A percentile compares a stretch with the other conserved stretches of the same genome.
phyloP scores from a whole-genome alignment of 768 basidiomycete species.

The Neoboletus magnificus region DNA sequence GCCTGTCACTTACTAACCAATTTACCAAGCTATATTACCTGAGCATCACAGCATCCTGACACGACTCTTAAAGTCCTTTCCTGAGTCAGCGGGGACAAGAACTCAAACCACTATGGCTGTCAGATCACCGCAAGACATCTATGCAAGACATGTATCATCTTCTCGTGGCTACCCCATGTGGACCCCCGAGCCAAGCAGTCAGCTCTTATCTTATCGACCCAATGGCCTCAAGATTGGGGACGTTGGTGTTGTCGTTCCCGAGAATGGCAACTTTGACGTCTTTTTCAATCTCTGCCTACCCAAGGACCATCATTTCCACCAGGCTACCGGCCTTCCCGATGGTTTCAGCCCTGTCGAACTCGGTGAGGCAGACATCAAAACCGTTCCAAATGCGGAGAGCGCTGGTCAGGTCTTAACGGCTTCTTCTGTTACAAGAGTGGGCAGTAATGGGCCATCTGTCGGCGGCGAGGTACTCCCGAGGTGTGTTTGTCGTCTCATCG shows the following conservation, averaged over 20 bases:
- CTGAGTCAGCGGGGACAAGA: background rate
- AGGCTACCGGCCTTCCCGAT: slow-evolving; percentile 24
- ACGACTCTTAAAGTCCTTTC: background rate
- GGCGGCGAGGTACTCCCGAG: background rate
- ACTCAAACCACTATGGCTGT: slow-evolving; percentile 14
- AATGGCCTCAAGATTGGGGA: slow-evolving; percentile 38
- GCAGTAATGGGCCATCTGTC: background rate
- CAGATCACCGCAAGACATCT: slow-evolving; percentile 24
- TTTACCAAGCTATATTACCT: slow-evolving; percentile 6
- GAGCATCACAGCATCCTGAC: slow-evolving; percentile 12
- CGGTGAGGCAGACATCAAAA: slow-evolving; percentile 15
- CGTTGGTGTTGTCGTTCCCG: slow-evolving; percentile 35
- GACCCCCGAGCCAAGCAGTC: slow-evolving; percentile 32
- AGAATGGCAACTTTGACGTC: slow-evolving; percentile 35
- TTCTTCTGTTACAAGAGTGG: slow-evolving; percentile 14
- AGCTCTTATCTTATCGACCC: slow-evolving; percentile 24
- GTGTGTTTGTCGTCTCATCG: slow-evolving; percentile 2
- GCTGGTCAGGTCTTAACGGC: slow-evolving; percentile 7
- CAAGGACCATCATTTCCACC: slow-evolving; percentile 26
- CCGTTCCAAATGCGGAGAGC: slow-evolving; percentile 6
- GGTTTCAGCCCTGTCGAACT: slow-evolving; percentile 27
- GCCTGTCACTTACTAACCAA: slow-evolving; percentile 8
- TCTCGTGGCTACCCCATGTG: slow-evolving; percentile 36
- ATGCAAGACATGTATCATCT: slow-evolving; percentile 23
- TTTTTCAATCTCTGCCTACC: slow-evolving; percentile 39